Base-by-base conservation (phyloP, 2,329 filamentous ascomycete species). In the Sporothrix pallida region DNA sequence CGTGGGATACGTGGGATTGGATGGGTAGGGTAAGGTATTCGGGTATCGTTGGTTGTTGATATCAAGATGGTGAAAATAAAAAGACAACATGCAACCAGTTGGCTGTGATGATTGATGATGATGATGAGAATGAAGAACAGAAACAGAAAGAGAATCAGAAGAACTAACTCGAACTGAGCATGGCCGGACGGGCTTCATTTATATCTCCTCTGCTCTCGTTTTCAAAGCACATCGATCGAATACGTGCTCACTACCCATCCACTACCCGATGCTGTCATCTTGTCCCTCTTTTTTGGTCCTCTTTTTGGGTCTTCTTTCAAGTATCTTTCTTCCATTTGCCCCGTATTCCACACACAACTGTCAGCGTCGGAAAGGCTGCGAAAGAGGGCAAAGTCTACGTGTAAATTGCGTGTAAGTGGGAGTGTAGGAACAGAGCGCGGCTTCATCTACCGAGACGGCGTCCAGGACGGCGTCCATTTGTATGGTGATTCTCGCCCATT, bases 161-260 rank as follows among this genome's bases (percentile, higher is more conserved):
- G 20, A 48, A 48, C 10, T 17, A 48, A 17, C 52, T 26, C n/a
- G 10, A 23, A 56, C 52, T 10, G 20, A 5, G 31, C 31, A 37
- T 15, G 20, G 23, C 20, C 56, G 60, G n/a, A 46, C 2, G 3
- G 37, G 56, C 56, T 37, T 60, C 26, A 13, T 60, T 60, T 60
- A 60, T 60, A 60, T 60, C 56, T 37, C 26, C 13, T 37, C 13
- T 17, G 31, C 10, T 37, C 60, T 44, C 7, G 37, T 37, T 44
- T 46, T 10, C 37, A 65, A 65, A 13, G 60, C 37, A 63, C 8
- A 56, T 37, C 31, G 23, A 10, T 23, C 2, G 46, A 63, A 60
- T 63, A 63, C 60, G 60, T 65, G 37, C 60, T 44, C 60, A 46
- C 60, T 23, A 65, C 13, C 37, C 8, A 63, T 20, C 20, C n/a